Conservation (phyloP, 139 green algal genomes). For the Zygnema circumcarinatum region DNA sequence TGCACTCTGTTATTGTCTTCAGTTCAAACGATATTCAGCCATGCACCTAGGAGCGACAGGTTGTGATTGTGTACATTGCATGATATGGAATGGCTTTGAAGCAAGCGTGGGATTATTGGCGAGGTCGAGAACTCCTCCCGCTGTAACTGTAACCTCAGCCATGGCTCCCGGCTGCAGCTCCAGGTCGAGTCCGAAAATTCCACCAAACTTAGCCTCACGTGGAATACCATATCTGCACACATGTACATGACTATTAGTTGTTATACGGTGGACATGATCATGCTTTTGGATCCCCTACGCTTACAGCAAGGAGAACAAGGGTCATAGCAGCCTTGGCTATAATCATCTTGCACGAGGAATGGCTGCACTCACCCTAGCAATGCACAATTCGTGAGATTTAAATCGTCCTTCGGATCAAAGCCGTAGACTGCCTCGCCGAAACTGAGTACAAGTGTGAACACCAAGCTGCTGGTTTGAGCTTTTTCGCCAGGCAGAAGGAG, state of each 20-base stretch:
- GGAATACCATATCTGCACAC: too few species aligned
- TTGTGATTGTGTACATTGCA: too few species aligned
- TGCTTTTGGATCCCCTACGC: too few species aligned
- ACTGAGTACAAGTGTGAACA: not conserved
- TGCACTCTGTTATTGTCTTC: too few species aligned
- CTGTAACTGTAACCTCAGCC: not conserved
- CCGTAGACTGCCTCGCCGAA: not conserved
- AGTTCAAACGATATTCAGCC: too few species aligned
- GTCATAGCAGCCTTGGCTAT: too few species aligned
- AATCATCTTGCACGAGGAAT: too few species aligned
- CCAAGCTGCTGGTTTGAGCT: not conserved
- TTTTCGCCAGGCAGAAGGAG: not conserved
- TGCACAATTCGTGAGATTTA: not conserved
- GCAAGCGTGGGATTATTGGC: not conserved
- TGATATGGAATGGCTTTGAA: not conserved
- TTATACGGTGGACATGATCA: too few species aligned
- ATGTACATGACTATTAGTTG: too few species aligned
- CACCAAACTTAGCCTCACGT: not conserved
- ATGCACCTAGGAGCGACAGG: too few species aligned
- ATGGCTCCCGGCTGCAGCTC: not conserved
- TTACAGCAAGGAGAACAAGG: too few species aligned
- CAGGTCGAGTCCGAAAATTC: not conserved
- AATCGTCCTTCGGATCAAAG: not conserved
- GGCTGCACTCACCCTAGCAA: not conserved
- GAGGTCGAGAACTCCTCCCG: not conserved